These are phyloP conservation scores for Saccharomyces jurei DNA, from an alignment of 805 yeast species.

Conservation along the genomic window DNA sequence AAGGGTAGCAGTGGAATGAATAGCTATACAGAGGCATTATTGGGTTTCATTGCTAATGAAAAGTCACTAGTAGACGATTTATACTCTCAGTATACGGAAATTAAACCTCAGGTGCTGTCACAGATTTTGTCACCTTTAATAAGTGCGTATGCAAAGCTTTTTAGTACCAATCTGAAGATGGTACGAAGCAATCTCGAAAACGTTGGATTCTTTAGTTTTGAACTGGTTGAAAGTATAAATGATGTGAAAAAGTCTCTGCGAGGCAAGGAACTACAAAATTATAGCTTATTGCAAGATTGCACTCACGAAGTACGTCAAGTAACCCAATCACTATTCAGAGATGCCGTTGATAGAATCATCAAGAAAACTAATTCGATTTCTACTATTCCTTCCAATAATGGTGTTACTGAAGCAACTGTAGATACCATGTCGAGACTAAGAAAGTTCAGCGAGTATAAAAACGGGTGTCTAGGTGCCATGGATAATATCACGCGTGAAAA, in stretches of 20 bases:
- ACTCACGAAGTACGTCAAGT: slow-evolving; percentile 19
- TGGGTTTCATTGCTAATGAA: slow-evolving; percentile 44
- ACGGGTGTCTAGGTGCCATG: slow-evolving; percentile 43
- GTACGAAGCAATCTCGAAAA: slow-evolving; percentile 37
- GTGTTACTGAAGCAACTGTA: slow-evolving; percentile 64
- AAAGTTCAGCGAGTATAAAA: slow-evolving; percentile 52
- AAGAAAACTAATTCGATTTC: slow-evolving; percentile 39
- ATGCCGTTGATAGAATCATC: slow-evolving; percentile 50
- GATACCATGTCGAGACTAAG: slow-evolving; percentile 63
- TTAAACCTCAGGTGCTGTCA: slow-evolving; percentile 25
- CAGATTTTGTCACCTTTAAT: slow-evolving; percentile 31
- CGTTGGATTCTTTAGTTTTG: slow-evolving; percentile 49
- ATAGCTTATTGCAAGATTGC: slow-evolving; percentile 21
- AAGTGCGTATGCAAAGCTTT: slow-evolving; percentile 34
- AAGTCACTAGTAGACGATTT: slow-evolving; percentile 39
- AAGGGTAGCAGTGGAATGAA: slow-evolving; percentile 54
- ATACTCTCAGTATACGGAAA: slow-evolving; percentile 29
- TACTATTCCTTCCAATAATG: slow-evolving; percentile 54
- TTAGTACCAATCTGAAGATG: slow-evolving; percentile 32
- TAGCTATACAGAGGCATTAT: slow-evolving; percentile 44
- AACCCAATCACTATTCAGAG: slow-evolving; percentile 42
- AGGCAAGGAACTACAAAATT: slow-evolving; percentile 16
- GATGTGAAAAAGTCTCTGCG: slow-evolving; percentile 30
- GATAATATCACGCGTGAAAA: slow-evolving; percentile 46
- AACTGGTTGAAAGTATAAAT: slow-evolving; percentile 44